Percentiles rank a stretch among this genome's conserved stretches.
Evolutionary conservation across 768 basidiomycete species (phyloP).

Genomic region (Lactifluus subvellereus): DNA sequence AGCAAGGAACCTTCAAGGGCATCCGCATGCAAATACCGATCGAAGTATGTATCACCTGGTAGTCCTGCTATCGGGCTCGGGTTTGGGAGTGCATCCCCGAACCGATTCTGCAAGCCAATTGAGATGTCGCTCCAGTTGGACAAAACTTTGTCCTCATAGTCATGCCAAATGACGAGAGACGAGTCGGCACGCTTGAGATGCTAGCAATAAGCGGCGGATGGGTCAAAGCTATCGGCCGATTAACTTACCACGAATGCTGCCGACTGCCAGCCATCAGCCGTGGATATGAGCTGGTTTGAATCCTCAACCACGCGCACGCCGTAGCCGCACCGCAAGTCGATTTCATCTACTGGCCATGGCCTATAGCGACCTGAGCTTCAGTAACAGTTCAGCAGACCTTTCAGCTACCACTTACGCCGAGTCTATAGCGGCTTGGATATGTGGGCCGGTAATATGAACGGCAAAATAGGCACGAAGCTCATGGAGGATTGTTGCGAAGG

Average conservation of each 20-base stretch:
- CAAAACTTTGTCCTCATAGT: background rate
- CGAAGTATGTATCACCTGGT: background rate
- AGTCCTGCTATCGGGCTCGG: background rate
- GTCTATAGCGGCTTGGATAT: background rate
- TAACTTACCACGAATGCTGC: conserved; percentile 10
- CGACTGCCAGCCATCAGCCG: background rate
- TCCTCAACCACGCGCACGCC: background rate
- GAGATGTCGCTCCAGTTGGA: background rate
- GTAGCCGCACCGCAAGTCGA: background rate
- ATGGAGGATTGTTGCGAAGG: fast-evolving
- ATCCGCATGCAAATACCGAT: background rate
- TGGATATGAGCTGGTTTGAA: background rate
- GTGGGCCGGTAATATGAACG: background rate
- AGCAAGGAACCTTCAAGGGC: background rate
- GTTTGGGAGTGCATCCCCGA: background rate
- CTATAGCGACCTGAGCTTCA: background rate
- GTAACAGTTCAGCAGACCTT: background rate
- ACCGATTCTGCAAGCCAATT: background rate
- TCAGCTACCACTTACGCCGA: background rate
- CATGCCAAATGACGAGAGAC: conserved; percentile 5
- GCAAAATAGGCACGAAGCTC: background rate
- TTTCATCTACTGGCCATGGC: background rate
- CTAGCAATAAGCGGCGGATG: background rate
- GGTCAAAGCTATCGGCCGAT: background rate
- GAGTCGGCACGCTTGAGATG: conserved; percentile 5